These are phyloP conservation scores for Pythium sukuiense DNA, from an alignment of 352 stramenopile genomes.

Conservation along the genomic window DNA sequence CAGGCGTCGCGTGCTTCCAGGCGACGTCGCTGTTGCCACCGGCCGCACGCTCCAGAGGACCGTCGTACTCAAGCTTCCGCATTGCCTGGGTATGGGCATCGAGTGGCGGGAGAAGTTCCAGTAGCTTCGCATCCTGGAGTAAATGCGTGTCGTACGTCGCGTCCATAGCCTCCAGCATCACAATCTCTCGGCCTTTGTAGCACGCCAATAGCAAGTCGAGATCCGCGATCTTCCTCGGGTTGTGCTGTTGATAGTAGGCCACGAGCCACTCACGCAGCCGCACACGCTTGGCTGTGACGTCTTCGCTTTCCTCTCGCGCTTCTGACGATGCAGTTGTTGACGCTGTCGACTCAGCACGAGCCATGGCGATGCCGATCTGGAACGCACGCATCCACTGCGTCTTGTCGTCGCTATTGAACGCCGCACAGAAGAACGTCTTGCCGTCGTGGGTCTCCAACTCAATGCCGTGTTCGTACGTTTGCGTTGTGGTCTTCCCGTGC, in stretches of 20 bases:
- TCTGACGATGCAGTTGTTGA: slow-evolving; percentile 7
- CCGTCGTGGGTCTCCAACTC: slow-evolving; percentile 67
- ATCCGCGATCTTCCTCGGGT: slow-evolving; percentile 34
- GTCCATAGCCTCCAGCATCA: slow-evolving; percentile 34
- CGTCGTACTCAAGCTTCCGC: slow-evolving; percentile 25
- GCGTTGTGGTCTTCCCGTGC: slow-evolving; percentile 58
- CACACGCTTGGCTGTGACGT: slow-evolving; percentile 21
- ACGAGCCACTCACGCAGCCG: slow-evolving; percentile 28
- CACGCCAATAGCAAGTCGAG: slow-evolving; percentile 33
- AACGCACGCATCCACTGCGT: slow-evolving; percentile 62
- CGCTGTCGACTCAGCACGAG: slow-evolving; percentile 13
- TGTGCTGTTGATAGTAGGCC: slow-evolving; percentile 34
- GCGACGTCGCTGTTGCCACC: slow-evolving; percentile 24
- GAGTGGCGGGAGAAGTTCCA: slow-evolving; percentile 21
- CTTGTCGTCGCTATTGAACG: slow-evolving; percentile 53
- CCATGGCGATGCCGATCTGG: slow-evolving; percentile 45
- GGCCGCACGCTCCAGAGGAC: slow-evolving; percentile 17
- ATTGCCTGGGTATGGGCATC: slow-evolving; percentile 23
- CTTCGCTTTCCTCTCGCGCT: neutral
- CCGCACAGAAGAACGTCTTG: slow-evolving; percentile 74
- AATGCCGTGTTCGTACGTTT: slow-evolving; percentile 59
- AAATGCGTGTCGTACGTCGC: slow-evolving; percentile 29
- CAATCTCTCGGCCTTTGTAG: slow-evolving; percentile 33
- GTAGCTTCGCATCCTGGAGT: slow-evolving; percentile 18
- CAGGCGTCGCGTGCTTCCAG: slow-evolving; percentile 38